Percentiles rank a stretch among this genome's conserved stretches.
These are phyloP conservation scores for Penicillium maclennaniae DNA, from an alignment of 495 filamentous ascomycete genomes.

Conservation along the genomic window DNA sequence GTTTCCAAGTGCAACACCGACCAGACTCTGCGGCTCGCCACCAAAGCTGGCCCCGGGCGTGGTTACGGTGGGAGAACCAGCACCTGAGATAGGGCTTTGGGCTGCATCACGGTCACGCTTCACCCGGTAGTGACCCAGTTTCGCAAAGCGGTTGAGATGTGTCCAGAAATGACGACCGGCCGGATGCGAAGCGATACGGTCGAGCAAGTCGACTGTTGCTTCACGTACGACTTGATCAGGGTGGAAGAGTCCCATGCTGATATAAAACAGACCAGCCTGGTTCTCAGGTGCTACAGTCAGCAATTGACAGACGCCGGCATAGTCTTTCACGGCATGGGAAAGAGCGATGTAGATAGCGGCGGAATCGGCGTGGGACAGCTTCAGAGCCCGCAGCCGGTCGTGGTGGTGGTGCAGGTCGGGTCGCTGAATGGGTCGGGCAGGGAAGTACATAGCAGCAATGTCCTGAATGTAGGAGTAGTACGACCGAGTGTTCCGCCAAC, in stretches of 20 bases:
- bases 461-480: conserved; percentile 95
- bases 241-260: conserved; percentile 92
- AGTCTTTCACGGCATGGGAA: conserved; percentile 67
- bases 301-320: conserved; percentile 87
- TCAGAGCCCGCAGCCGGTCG: conserved; percentile 77
- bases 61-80: conserved; percentile 6
- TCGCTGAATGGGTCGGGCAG: conserved; percentile 70
- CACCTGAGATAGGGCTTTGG: conserved; percentile 21
- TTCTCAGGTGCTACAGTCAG: conserved; percentile 80
- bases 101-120: conserved; percentile 58
- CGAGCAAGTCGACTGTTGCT: conserved; percentile 73
- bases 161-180: conserved; percentile 93
- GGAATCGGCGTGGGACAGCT: conserved; percentile 64
- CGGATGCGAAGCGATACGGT: conserved; percentile 78
- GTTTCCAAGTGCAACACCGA: conserved; percentile 38
- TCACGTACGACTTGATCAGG: conserved; percentile 73
- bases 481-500: conserved; percentile 89
- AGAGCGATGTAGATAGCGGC: conserved; percentile 80
- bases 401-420: conserved; percentile 89
- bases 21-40: conserved; percentile 35
- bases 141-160: conserved; percentile 80
- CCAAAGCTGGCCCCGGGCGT: conserved; percentile 23
- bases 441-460: conserved; percentile 48
- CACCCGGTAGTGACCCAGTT: conserved; percentile 69
- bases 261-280: conserved; percentile 85